Evolutionary conservation across 2,329 filamentous ascomycete species (phyloP), one percentile per base, ranked within the genome.

Genomic region (Scolecobasidium constrictum): DNA sequence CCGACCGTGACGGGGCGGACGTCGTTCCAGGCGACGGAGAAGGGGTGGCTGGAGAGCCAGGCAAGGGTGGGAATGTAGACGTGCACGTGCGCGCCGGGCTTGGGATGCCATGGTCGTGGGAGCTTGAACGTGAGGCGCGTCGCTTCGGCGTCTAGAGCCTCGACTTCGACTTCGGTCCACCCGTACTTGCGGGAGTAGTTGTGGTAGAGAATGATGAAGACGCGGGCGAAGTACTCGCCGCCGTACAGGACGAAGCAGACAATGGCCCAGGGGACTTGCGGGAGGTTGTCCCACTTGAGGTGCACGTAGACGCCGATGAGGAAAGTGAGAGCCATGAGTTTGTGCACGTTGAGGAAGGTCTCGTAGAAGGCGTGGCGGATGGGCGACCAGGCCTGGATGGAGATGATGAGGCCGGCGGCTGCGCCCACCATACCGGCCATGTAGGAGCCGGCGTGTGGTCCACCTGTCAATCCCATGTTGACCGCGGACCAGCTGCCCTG

Each of bases 361-460:
- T 98, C 92, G 66, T 98, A 98, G 59, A 94, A 95, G 31, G 88
- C 87, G 61, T 95, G 90, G 47, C 92, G 81, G 40, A 98, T 57
- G 0, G 87, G 82, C 2, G 86, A 90, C 42, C 83, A 67, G 7
- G 86, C 81, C 20, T 81, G 68, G 40, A 94, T 54, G 42, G 83
- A 56, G 36, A 96, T 68, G 35, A 83, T 57, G 33, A 75, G 52
- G 56, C 94, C 74, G 28, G 75, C 71, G 38, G 75, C 58, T 13
- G 62, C 63, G 36, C 72, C 80, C 19, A 80, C 65, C 53, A 77
- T 71, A 35, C 81, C 82, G 59, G 65, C 81, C 21, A 64, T 60
- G 46, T 86, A 78, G 55, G 87, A 36, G 12, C 33, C 21, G 4
- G 33, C 41, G 23, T 46, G 40, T 17, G 28, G 13, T 11, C 21